Percentiles rank a stretch among this genome's conserved stretches.
phyloP scores from a whole-genome alignment of 2,329 filamentous ascomycete species.

The Phialocephala subalpina region DNA sequence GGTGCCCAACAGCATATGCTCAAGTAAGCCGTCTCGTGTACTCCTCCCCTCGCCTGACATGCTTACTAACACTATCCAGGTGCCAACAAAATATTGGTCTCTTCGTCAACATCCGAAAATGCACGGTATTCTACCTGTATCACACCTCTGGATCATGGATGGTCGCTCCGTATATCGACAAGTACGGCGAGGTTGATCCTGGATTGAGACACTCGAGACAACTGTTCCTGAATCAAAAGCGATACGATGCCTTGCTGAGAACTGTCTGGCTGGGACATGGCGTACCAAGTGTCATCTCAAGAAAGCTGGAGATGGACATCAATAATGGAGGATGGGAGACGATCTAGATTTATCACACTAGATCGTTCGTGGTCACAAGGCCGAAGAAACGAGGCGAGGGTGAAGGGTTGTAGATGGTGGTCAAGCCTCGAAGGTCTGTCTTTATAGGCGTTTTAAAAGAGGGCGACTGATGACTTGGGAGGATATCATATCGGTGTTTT shows the following conservation, averaged over 20 bases:
- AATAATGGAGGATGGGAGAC: conserved; percentile 99
- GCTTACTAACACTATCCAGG: conserved; percentile 54
- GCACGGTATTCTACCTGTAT: conserved; percentile 88
- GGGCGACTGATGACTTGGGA: not conserved
- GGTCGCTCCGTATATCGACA: conserved; percentile 91
- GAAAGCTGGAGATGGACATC: conserved; percentile 92
- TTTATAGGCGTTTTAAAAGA: conserved; percentile 5
- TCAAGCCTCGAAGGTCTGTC: not conserved
- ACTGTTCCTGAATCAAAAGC: conserved; percentile 89
- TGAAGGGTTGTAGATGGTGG: not conserved
- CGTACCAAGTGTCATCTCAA: conserved; percentile 86
- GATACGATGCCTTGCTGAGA: conserved; percentile 88
- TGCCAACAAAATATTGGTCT: conserved; percentile 91
- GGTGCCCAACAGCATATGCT: conserved; percentile 91
- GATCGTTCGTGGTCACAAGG: no score
- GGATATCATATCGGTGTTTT: conserved; percentile 1
- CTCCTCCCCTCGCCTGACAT: conserved; percentile 8
- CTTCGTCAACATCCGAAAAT: conserved; percentile 97
- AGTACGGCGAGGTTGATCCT: conserved; percentile 94
- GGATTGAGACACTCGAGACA: conserved; percentile 87
- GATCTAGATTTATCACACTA: no score
- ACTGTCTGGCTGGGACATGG: conserved; percentile 88
- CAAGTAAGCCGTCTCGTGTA: conserved; percentile 66
- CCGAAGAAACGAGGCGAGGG: no score
- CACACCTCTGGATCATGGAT: conserved; percentile 83